phyloP scores from a whole-genome alignment of 139 green algal genomes.

The Chlamydomonas sphaeroides region DNA sequence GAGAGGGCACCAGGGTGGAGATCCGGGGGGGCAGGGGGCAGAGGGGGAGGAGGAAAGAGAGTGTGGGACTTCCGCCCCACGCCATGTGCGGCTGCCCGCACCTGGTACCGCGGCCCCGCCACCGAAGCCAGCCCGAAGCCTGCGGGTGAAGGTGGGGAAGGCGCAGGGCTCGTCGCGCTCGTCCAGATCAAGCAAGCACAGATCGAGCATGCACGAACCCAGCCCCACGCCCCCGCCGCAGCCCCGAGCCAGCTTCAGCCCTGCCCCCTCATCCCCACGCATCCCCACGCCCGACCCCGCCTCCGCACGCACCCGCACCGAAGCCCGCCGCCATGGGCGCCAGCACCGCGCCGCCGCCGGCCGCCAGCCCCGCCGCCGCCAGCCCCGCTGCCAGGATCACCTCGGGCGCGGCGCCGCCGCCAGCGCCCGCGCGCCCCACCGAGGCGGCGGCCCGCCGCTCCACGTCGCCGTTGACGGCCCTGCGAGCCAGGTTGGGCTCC shows the following conservation, averaged over 20 bases:
- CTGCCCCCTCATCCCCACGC: too few species aligned
- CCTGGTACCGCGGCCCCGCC: slow-evolving; percentile 26
- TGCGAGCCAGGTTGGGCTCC: too few species aligned
- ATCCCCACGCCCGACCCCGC: neutral
- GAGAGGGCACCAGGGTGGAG: too few species aligned
- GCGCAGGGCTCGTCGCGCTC: neutral
- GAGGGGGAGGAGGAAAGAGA: too few species aligned
- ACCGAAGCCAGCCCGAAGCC: neutral
- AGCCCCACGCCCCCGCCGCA: too few species aligned
- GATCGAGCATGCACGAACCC: too few species aligned
- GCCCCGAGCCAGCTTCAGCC: too few species aligned
- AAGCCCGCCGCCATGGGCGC: neutral
- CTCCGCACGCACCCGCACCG: neutral
- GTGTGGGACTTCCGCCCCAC: too few species aligned
- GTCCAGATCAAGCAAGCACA: neutral
- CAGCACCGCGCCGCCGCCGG: neutral
- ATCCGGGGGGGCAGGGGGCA: too few species aligned
- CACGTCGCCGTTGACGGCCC: slow-evolving; percentile 23
- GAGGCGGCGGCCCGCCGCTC: neutral
- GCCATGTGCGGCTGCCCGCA: too few species aligned
- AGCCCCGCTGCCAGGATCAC: neutral
- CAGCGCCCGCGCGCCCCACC: neutral
- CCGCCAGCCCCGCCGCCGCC: neutral
- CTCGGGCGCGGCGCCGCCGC: neutral
- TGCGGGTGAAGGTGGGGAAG: neutral